Conservation (phyloP, 2,329 filamentous ascomycete genomes). For the Alternaria arborescens region DNA sequence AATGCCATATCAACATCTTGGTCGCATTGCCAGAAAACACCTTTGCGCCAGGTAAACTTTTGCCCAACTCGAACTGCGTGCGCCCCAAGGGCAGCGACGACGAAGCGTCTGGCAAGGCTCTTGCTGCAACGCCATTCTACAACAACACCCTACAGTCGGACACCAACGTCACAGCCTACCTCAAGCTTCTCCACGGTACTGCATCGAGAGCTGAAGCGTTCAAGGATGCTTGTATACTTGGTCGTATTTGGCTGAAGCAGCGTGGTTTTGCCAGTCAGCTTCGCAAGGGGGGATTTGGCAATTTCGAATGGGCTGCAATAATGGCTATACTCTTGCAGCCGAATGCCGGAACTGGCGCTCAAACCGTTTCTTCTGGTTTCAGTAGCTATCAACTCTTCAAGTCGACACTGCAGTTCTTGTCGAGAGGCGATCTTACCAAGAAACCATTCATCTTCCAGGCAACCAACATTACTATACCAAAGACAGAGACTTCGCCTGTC, state of each 20-base stretch:
- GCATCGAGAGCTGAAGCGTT: conserved; percentile 76
- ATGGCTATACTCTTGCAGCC: conserved; percentile 81
- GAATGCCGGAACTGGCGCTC: conserved; percentile 75
- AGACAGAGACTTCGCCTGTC: conserved; percentile 66
- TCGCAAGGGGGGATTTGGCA: conserved; percentile 84
- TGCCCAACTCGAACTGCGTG: conserved; percentile 74
- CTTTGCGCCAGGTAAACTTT: conserved; percentile 76
- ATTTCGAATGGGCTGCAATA: conserved; percentile 88
- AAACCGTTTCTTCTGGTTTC: conserved; percentile 78
- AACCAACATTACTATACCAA: conserved; percentile 41
- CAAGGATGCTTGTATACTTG: conserved; percentile 84
- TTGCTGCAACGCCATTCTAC: conserved; percentile 78
- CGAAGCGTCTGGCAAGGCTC: conserved; percentile 48
- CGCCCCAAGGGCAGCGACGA: conserved; percentile 62
- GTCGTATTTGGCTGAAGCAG: conserved; percentile 88
- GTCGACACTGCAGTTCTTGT: conserved; percentile 86
- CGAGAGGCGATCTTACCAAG: conserved; percentile 74
- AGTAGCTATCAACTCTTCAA: conserved; percentile 96
- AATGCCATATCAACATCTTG: conserved; percentile 72
- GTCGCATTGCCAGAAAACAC: conserved; percentile 73
- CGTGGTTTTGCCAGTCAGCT: conserved; percentile 77
- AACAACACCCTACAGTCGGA: conserved; percentile 87
- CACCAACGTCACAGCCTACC: conserved; percentile 74
- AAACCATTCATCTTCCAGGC: conserved; percentile 67
- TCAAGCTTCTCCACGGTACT: conserved; percentile 76